These are phyloP conservation scores for Nakataea oryzae DNA, from an alignment of 2,329 filamentous ascomycete genomes.

Conservation along the genomic window DNA sequence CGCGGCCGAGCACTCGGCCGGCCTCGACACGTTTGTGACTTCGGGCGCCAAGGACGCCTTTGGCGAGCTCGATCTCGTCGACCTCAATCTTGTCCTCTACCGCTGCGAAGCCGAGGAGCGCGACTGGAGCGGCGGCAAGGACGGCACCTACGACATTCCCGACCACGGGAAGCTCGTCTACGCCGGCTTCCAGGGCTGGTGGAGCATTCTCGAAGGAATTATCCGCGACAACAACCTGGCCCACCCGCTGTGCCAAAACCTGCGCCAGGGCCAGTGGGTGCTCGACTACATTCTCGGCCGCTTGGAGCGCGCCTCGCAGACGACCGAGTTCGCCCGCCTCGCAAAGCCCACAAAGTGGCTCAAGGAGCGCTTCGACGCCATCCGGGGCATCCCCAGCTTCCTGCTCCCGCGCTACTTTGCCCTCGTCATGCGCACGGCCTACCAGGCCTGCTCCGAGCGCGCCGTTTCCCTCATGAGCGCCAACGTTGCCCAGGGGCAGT, in stretches of 20 bases:
- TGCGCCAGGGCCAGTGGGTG: constrained; percentile 85
- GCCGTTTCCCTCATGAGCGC: constrained; percentile 69
- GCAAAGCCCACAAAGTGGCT: constrained; percentile 66
- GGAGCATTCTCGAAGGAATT: constrained; percentile 79
- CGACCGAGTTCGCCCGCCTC: constrained; percentile 51
- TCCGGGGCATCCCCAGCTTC: constrained; percentile 78
- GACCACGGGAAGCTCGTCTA: constrained; percentile 79
- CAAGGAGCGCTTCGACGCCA: constrained; percentile 72
- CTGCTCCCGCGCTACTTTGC: constrained; percentile 89
- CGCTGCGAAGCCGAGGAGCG: constrained; percentile 81
- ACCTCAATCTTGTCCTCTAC: constrained; percentile 88
- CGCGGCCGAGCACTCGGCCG: constrained; percentile 69
- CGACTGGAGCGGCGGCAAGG: constrained; percentile 65
- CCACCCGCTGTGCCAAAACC: constrained; percentile 86
- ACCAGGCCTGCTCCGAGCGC: constrained; percentile 71
- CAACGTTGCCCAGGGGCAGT: constrained; percentile 70
- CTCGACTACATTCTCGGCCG: constrained; percentile 78
- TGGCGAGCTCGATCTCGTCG: constrained; percentile 60
- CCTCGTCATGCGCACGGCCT: constrained; percentile 76
- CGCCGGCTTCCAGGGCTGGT: constrained; percentile 97
- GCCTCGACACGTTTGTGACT: constrained; percentile 78
- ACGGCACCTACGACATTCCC: constrained; percentile 85
- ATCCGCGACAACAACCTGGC: constrained; percentile 84
- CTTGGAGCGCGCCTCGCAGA: constrained; percentile 60
- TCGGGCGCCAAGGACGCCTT: constrained; percentile 74